These are phyloP conservation scores for Tylopilus felleus DNA, from an alignment of 768 basidiomycete species.

Conservation along the genomic window DNA sequence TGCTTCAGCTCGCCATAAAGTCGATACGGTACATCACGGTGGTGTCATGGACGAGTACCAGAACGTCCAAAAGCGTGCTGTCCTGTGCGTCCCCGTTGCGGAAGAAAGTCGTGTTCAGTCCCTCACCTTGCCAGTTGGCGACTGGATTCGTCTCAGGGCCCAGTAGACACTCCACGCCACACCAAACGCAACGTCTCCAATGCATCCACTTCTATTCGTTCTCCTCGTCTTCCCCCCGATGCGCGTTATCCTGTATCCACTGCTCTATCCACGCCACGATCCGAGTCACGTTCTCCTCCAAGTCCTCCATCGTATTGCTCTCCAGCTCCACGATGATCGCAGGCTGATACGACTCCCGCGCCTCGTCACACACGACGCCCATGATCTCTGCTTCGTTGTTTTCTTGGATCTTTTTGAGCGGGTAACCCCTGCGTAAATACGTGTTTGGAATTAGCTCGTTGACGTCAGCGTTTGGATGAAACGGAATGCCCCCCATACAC, in stretches of 20 bases:
- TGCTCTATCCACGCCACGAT: constrained; percentile 83
- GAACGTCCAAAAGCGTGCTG: not conserved
- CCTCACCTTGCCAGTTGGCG: not conserved
- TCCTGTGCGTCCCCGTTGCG: no score
- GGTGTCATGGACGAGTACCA: not conserved
- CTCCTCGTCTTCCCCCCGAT: no score
- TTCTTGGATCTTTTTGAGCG: constrained; percentile 93
- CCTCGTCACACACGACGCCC: constrained; percentile 87
- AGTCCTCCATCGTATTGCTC: constrained; percentile 72
- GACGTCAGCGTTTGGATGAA: not conserved
- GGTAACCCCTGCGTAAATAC: constrained; percentile 67
- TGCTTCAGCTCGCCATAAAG: no score
- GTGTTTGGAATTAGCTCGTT: no score
- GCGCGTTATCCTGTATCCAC: constrained; percentile 50
- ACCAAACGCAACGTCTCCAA: no score
- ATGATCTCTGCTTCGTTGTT: constrained; percentile 99
- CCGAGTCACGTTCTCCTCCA: constrained; percentile 78
- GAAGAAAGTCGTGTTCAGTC: not conserved
- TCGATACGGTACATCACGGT: no score
- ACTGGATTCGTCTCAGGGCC: not conserved
- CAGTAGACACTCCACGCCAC: not conserved
- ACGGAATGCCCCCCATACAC: no score
- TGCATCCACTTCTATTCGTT: no score
- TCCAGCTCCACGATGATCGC: constrained; percentile 84
- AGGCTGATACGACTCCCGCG: constrained; percentile 76